Evolutionary conservation across 192 early-diverging fungal genomes (phyloP).

Genomic region (Backusella parvicylindrica): DNA sequence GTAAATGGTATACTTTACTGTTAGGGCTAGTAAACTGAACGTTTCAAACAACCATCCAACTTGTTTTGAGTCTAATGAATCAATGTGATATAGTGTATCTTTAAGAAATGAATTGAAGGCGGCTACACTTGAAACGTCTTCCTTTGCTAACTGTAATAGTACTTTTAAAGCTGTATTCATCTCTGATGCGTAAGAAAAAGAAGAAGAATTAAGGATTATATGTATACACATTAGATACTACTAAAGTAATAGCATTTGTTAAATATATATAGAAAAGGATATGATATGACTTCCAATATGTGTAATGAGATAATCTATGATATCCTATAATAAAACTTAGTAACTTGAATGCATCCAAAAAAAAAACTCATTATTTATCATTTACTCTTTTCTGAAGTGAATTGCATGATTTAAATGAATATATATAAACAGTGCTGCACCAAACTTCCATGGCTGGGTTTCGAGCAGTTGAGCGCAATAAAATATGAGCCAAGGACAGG

Average conservation of each 20-base stretch:
- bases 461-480: conserved; percentile 53
- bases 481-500: conserved; percentile 55
- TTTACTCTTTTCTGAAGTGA: conserved; percentile 62
- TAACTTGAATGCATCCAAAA: not conserved
- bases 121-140: conserved; percentile 45
- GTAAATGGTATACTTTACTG: conserved; percentile 27
- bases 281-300: conserved; percentile 71
- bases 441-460: conserved; percentile 35
- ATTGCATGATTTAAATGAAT: conserved; percentile 55
- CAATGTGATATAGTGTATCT: conserved; percentile 69
- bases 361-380: not conserved
- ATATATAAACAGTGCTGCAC: conserved; percentile 46
- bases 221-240: not conserved
- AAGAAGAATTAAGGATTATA: not conserved
- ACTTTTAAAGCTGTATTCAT: conserved; percentile 61
- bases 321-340: conserved; percentile 43
- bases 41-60: conserved; percentile 65
- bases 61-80: conserved; percentile 60
- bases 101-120: conserved; percentile 68
- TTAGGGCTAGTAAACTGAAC: conserved; percentile 58
- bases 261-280: conserved; percentile 25
- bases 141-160: conserved; percentile 48
- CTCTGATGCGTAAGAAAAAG: conserved; percentile 38
- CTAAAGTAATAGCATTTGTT: not conserved
- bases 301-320: conserved; percentile 69